phyloP scores from a whole-genome alignment of 495 filamentous ascomycete genomes.

The Neurospora sp. region DNA sequence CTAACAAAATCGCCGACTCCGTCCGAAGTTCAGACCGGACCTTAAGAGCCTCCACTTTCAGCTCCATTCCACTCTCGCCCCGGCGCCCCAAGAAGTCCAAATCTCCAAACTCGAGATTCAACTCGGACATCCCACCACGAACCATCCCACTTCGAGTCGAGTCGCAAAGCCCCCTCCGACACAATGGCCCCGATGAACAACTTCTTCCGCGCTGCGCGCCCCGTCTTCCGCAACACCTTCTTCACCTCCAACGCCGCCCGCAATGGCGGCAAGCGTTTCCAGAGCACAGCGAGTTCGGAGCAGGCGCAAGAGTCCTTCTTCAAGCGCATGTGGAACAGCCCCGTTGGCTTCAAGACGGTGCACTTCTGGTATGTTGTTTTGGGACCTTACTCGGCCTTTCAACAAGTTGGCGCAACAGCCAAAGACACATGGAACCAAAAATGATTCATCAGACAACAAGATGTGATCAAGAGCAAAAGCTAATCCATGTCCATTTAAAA shows the following conservation, averaged over 20 bases:
- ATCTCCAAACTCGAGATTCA: neutral
- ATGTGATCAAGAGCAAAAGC: neutral
- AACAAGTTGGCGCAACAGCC: neutral
- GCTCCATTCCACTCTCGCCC: slow-evolving; percentile 3
- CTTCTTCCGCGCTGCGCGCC: slow-evolving; percentile 42
- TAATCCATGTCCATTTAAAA: neutral
- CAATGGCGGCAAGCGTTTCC: slow-evolving; percentile 50
- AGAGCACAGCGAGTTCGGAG: slow-evolving; percentile 46
- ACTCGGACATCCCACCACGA: slow-evolving; percentile 3
- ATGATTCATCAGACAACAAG: neutral
- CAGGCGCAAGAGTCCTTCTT: slow-evolving; percentile 47
- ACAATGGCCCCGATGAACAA: slow-evolving; percentile 28
- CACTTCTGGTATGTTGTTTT: slow-evolving; percentile 68
- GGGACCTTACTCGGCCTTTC: neutral
- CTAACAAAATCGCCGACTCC: neutral
- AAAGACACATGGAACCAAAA: neutral
- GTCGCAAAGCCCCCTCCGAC: neutral
- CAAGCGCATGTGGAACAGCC: slow-evolving; percentile 75
- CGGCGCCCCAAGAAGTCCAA: neutral
- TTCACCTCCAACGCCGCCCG: slow-evolving; percentile 43
- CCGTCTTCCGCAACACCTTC: slow-evolving; percentile 33
- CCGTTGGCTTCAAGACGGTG: slow-evolving; percentile 85
- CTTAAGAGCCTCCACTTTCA: neutral
- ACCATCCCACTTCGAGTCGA: slow-evolving; percentile 6
- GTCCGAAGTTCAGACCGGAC: neutral